Conservation (phyloP, 306 rosid genomes). For the Quercus mongolica region DNA sequence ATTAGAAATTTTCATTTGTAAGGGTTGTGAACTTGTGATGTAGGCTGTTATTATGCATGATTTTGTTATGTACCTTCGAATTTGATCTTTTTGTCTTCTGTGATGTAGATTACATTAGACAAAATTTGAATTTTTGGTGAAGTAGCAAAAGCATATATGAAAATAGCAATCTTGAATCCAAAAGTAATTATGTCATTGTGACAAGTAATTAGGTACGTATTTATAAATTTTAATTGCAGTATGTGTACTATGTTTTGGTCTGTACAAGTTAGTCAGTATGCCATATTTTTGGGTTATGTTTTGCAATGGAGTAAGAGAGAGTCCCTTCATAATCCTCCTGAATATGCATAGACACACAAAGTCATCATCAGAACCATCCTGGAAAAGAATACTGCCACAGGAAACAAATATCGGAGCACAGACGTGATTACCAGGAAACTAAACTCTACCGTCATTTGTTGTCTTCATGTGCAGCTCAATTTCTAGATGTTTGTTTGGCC, state of each 20-base stretch:
- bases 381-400: not conserved
- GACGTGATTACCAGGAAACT: constrained; percentile 54
- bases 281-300: constrained; percentile 41
- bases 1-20: not conserved
- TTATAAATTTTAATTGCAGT: constrained; percentile 13
- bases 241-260: too few relatives aligned
- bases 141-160: too few relatives aligned
- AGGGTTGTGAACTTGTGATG: not conserved
- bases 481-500: constrained; percentile 84
- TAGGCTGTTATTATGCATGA: not conserved
- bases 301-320: constrained; percentile 66
- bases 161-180: too few relatives aligned
- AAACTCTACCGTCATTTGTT: constrained; percentile 63
- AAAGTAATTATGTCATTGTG: too few relatives aligned
- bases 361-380: not conserved
- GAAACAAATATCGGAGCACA: constrained; percentile 41
- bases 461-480: constrained; percentile 55
- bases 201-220: too few relatives aligned
- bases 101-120: too few relatives aligned
- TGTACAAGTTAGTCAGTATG: constrained; percentile 15
- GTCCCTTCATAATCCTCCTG: constrained; percentile 93
- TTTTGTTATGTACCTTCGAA: not conserved
- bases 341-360: constrained; percentile 1
- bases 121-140: too few relatives aligned
- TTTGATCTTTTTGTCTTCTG: not conserved